These are phyloP conservation scores for Apostasia shenzhenica DNA, from an alignment of 106 monocot genomes.

Conservation along the genomic window DNA sequence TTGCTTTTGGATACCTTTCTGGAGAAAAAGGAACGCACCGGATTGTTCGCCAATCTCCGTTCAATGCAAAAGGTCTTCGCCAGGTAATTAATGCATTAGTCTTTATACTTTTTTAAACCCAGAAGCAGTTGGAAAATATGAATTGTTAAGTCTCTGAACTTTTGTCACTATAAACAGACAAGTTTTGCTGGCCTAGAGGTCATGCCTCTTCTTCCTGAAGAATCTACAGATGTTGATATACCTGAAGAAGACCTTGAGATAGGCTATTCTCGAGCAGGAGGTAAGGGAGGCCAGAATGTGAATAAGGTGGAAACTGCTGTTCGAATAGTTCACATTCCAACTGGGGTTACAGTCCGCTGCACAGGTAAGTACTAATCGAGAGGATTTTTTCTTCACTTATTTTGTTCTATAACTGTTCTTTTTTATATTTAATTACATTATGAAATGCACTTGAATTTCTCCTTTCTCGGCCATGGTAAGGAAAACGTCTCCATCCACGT, in stretches of 20 bases:
- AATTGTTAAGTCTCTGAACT: not conserved
- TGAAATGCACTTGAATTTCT: too few relatives aligned
- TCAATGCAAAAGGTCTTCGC: conserved; percentile 98
- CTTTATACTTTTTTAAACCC: not conserved
- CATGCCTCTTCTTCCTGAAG: conserved; percentile 96
- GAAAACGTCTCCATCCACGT: too few relatives aligned
- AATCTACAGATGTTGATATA: conserved; percentile 74
- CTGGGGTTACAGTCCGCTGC: conserved; percentile 86
- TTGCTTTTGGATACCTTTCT: conserved; percentile 93
- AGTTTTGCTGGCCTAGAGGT: conserved; percentile 97
- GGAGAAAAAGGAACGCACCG: conserved; percentile 98
- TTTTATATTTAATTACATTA: too few relatives aligned
- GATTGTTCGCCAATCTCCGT: conserved; percentile 92
- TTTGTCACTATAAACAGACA: conserved; percentile 32
- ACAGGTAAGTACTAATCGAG: conserved; percentile 47
- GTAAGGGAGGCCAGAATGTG: conserved; percentile 97
- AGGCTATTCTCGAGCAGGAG: conserved; percentile 72
- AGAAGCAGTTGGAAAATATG: not conserved
- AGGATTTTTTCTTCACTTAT: not conserved
- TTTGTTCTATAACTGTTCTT: too few relatives aligned
- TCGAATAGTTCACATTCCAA: conserved; percentile 85
- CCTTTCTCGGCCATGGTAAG: too few relatives aligned
- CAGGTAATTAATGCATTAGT: conserved; percentile 39
- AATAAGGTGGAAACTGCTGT: conserved; percentile 99
- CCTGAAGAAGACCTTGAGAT: conserved; percentile 96